Evolutionary conservation across 2,329 filamentous ascomycete species (phyloP).

Genomic region (Elsinoe necatrix): DNA sequence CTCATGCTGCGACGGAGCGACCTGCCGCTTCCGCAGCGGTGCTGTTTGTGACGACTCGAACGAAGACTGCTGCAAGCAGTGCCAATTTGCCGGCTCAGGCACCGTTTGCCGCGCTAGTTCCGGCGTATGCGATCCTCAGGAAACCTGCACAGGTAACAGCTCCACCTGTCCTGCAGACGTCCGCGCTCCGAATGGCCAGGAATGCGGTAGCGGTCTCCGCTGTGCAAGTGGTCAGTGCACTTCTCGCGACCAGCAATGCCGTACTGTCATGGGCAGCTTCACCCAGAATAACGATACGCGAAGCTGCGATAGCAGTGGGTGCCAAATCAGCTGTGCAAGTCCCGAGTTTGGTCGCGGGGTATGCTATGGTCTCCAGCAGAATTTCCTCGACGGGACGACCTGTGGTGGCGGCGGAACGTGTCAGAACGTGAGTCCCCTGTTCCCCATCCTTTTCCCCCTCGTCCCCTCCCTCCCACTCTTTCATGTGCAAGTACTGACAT

Average conservation of each 20-base stretch:
- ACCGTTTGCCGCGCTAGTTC: slow-evolving; percentile 74
- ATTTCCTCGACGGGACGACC: slow-evolving; percentile 84
- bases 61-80: slow-evolving; percentile 72
- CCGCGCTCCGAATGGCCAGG: slow-evolving; percentile 59
- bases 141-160: slow-evolving; percentile 66
- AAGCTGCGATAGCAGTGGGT: slow-evolving; percentile 66
- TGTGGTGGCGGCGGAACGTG: slow-evolving; percentile 77
- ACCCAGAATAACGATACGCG: slow-evolving; percentile 67
- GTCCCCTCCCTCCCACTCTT: not conserved
- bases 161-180: slow-evolving; percentile 67
- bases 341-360: slow-evolving; percentile 56
- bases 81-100: slow-evolving; percentile 56
- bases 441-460: not conserved
- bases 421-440: slow-evolving; percentile 46
- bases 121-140: slow-evolving; percentile 74
- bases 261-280: slow-evolving; percentile 68
- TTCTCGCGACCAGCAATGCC: slow-evolving; percentile 81
- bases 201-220: slow-evolving; percentile 61
- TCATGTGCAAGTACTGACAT: slow-evolving; percentile 9
- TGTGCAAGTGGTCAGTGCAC: slow-evolving; percentile 95
- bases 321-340: slow-evolving; percentile 66
- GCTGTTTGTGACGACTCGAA: slow-evolving; percentile 78
- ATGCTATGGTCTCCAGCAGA: slow-evolving; percentile 74
- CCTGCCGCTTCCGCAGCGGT: slow-evolving; percentile 70
- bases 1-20: slow-evolving; percentile 71